Conservation (phyloP, 1,139 yeast genomes). For the Yamadazyma pseudoaaseri region DNA sequence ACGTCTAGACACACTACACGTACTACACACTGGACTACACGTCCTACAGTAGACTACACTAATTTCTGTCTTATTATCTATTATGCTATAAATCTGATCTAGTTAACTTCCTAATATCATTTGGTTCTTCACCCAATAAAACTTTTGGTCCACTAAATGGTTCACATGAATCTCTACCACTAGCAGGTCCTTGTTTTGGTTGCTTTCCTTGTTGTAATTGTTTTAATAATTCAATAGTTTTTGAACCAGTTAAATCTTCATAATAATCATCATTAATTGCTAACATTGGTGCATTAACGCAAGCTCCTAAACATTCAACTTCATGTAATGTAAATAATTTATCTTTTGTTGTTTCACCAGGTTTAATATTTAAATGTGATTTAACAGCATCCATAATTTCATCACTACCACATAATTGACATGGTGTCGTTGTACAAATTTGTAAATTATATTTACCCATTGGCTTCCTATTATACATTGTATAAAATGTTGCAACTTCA, state of each 20-base stretch:
- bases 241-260: slow-evolving; percentile 77
- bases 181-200: slow-evolving; percentile 65
- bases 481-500: slow-evolving; percentile 90
- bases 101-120: slow-evolving; percentile 57
- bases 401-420: slow-evolving; percentile 84
- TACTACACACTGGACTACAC: too few relatives aligned
- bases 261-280: slow-evolving; percentile 81
- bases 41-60: too few relatives aligned
- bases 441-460: slow-evolving; percentile 85
- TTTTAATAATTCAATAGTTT: slow-evolving; percentile 60
- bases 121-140: slow-evolving; percentile 60
- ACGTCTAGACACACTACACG: too few relatives aligned
- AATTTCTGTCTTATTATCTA: too few relatives aligned
- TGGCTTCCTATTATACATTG: slow-evolving; percentile 88
- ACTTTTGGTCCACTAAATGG: slow-evolving; percentile 73
- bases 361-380: slow-evolving; percentile 60
- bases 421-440: slow-evolving; percentile 89
- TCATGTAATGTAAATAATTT: slow-evolving; percentile 79
- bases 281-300: slow-evolving; percentile 89
- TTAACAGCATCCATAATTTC: slow-evolving; percentile 71
- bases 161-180: slow-evolving; percentile 72
- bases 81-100: slow-evolving; percentile 28
- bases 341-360: slow-evolving; percentile 80
- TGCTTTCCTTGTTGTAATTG: slow-evolving; percentile 64
- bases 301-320: slow-evolving; percentile 91